Percentiles rank a stretch among this genome's conserved stretches.
Conservation (phyloP, 192 early-diverging fungal species). For the Coemansia sp. region DNA sequence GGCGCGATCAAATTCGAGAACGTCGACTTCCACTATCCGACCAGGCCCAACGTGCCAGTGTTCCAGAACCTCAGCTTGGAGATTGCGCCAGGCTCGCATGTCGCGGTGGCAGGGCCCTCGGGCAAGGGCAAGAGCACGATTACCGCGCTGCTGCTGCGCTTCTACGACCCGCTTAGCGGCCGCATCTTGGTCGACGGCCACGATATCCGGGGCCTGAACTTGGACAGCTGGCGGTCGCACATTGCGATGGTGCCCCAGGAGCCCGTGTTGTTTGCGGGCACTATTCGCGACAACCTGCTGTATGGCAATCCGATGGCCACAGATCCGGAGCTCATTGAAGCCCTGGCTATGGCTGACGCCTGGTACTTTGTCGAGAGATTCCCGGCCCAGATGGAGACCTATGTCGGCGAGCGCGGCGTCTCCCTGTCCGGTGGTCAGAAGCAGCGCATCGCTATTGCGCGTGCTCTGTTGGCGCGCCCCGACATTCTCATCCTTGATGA, state of each 20-base stretch:
- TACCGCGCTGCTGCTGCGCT: slow-evolving; percentile 66
- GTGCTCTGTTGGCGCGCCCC: slow-evolving; percentile 79
- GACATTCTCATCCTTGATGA: slow-evolving; percentile 77
- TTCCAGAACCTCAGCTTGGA: slow-evolving; percentile 60
- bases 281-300: slow-evolving; percentile 72
- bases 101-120: slow-evolving; percentile 58
- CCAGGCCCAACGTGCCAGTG: slow-evolving; percentile 59
- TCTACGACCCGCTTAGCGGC: slow-evolving; percentile 69
- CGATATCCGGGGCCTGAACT: slow-evolving; percentile 59
- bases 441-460: slow-evolving; percentile 74
- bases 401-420: slow-evolving; percentile 83
- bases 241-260: slow-evolving; percentile 76
- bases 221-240: slow-evolving; percentile 64
- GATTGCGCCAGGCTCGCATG: slow-evolving; percentile 60
- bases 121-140: slow-evolving; percentile 75
- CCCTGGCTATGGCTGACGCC: slow-evolving; percentile 41
- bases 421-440: slow-evolving; percentile 67
- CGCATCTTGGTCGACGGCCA: slow-evolving; percentile 62
- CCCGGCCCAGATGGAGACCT: slow-evolving; percentile 82
- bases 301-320: slow-evolving; percentile 68
- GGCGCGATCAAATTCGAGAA: slow-evolving; percentile 62
- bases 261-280: slow-evolving; percentile 69
- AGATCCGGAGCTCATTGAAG: slow-evolving; percentile 68
- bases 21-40: slow-evolving; percentile 70
- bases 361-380: slow-evolving; percentile 73